Base-by-base conservation (phyloP, 768 basidiomycete genomes). In the Myochromella boudieri region DNA sequence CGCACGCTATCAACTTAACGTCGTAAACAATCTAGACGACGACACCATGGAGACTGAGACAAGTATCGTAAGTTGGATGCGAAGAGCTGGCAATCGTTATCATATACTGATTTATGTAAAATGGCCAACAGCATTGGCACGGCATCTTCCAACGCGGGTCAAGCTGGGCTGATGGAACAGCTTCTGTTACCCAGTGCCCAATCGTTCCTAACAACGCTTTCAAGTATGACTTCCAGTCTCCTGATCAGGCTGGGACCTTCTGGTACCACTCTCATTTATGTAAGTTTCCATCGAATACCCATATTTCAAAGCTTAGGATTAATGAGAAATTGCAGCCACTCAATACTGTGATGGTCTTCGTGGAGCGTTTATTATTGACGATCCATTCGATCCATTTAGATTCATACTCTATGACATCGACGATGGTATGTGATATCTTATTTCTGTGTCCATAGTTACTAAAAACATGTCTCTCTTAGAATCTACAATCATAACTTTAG, bases 301-400 rank as follows among this genome's bases (percentile, higher is more conserved):
- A 62, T 62, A 65, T 60, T 8, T 42, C 64, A 20, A 15, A 12
- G n/a, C 31, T 39, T 37, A 48, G 53, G 24, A 62, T 56, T 15
- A 59, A 32, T 20, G 56, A n/a, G 58, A 6, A n/a, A 6, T 63
- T 37, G 54, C 51, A 56, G 63, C 63, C 10, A 68, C 68, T 2
- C 78, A 80, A 52, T 79, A 78, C 45, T 80, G 71, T 44, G 72
- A 73, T 57, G 72, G 72, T 0, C 55, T 70, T 20, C 59, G 70
- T 27, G 70, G 70, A 2, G 55, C 62, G 3, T 39, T 71, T 10
- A 57, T 70, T 17, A 51, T 75, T 4, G 68, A 71, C 46, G 71
- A 76, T 32, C 66, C 62, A 6, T 4, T 52, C 3, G 69, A 71
- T 48, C 68, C 69, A 27, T 56, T 61, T 28, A 39, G 29, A 24